phyloP scores from a whole-genome alignment of 306 rosid genomes.

The Pyrus communis region DNA sequence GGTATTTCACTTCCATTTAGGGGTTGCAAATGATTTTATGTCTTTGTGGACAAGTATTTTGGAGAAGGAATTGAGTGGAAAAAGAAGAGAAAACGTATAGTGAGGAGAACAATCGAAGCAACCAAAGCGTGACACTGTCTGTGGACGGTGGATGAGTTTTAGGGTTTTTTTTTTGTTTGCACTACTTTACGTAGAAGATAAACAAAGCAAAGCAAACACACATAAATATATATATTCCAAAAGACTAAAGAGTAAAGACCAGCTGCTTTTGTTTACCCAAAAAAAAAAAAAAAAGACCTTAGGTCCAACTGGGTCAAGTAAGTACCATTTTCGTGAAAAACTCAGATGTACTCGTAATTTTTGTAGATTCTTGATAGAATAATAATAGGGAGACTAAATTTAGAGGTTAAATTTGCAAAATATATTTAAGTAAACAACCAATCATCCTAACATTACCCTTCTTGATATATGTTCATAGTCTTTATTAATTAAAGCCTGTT shows the following conservation, averaged over 20 bases:
- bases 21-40: conserved; percentile 30
- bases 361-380: neutral
- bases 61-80: conserved; percentile 38
- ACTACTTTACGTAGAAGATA: conserved; percentile 23
- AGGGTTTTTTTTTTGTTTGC: conserved; percentile 3
- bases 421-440: no score
- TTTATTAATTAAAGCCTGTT: no score
- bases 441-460: no score
- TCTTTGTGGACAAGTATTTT: conserved; percentile 52
- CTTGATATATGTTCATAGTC: no score
- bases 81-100: conserved; percentile 53
- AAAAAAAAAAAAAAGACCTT: no score
- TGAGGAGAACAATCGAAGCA: conserved; percentile 31
- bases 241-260: neutral
- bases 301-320: neutral
- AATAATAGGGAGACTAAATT: no score
- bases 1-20: conserved; percentile 10
- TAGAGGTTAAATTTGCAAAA: no score
- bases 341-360: neutral
- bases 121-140: conserved; percentile 32
- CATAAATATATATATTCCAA: neutral
- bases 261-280: neutral
- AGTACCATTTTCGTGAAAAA: neutral
- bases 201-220: conserved; percentile 17
- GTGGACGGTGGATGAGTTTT: conserved; percentile 34